Evolutionary conservation across 805 yeast genomes (phyloP), one percentile per base, ranked within the genome.

Genomic region (Torulaspora delbrueckii): DNA sequence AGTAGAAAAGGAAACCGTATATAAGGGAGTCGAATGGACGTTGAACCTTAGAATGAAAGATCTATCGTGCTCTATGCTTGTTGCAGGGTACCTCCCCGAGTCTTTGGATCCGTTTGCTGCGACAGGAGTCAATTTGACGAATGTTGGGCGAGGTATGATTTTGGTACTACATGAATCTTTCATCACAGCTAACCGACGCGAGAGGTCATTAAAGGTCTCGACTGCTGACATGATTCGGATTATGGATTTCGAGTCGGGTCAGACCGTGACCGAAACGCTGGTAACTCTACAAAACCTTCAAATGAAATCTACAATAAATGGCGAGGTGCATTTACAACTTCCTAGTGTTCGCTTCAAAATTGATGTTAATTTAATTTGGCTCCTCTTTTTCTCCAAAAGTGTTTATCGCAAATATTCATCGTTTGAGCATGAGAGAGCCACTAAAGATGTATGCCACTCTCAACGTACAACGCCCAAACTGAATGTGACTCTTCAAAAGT

Each of bases 321-420:
- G 30, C 1, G 33, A 30, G 3, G 23, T 45, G 2, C 14, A 7
- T 8, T 22, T 58, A n/a, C 28, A 12, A 10, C 31, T 62, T 9
- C 66, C 68, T 1, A 39, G 43, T 10, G 36, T 62, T 12, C 53
- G 53, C 18, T n/a, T 59, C 2, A 57, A 55, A 26, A 39, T 65
- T 19, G 69, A 63, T 46, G 56, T 62, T 6, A 58, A 56, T 45
- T n/a, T 58, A 3, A 48, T 63, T n/a, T 63, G 65, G 68, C 38
- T 61, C 8, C 14, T 31, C 3, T 58, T 54, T 40, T 61, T 53
- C 31, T 26, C 58, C 13, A 47, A 24, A 37, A 52, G 53, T 28
- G 51, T 61, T 8, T 37, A 43, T 10, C 37, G 13, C 7, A 34
- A 41, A 28, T 53, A 55, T 42, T 13, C 42, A 8, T 45, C 54